phyloP scores from a whole-genome alignment of 805 yeast species.

The Metschnikowia matae region DNA sequence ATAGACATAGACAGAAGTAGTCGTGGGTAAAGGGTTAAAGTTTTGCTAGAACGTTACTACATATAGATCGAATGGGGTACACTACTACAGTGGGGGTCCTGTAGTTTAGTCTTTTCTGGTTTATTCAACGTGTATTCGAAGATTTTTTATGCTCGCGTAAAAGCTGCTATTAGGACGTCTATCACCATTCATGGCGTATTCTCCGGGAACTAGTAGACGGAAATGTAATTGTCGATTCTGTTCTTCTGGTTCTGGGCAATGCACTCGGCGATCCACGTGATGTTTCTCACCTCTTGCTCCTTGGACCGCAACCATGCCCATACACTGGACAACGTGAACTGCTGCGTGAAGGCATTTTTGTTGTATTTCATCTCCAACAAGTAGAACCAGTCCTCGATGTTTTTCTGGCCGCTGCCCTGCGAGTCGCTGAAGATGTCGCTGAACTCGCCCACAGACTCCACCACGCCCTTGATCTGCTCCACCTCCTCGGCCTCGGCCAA shows the following conservation, averaged over 20 bases:
- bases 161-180: no score
- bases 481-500: conserved; percentile 78
- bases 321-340: conserved; percentile 81
- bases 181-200: background rate
- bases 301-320: conserved; percentile 97
- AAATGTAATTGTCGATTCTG: conserved; percentile 83
- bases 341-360: conserved; percentile 92
- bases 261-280: conserved; percentile 99
- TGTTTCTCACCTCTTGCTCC: conserved; percentile 95
- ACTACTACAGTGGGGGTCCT: no score
- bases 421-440: conserved; percentile 48
- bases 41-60: no score
- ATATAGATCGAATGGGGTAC: no score
- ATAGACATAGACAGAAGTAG: no score
- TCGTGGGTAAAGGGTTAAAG: no score
- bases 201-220: conserved; percentile 54
- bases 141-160: no score
- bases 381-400: conserved; percentile 92
- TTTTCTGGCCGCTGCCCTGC: conserved; percentile 41
- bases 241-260: conserved; percentile 98
- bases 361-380: conserved; percentile 88
- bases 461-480: conserved; percentile 70
- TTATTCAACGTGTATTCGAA: no score
- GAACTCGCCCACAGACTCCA: conserved; percentile 64
- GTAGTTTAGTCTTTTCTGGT: no score